Percentiles rank a stretch among this genome's conserved stretches.
Conservation (phyloP, 2,329 filamentous ascomycete species). For the Endothia cerciana region DNA sequence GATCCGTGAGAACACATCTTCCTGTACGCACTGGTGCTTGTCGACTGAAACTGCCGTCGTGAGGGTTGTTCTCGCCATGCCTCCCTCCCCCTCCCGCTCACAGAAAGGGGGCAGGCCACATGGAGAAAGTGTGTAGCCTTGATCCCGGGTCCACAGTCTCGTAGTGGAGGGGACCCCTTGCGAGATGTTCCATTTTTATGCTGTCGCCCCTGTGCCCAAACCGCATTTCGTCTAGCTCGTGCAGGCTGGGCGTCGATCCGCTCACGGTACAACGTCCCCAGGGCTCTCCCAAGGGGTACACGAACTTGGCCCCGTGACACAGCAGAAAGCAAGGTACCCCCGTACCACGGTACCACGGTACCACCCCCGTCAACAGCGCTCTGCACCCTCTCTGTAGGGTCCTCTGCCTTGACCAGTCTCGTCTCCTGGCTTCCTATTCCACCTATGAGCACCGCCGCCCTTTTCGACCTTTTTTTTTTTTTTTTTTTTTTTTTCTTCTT, state of each 20-base stretch:
- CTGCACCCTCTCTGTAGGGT: not conserved
- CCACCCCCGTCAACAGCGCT: too few species aligned
- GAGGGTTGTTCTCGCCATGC: not conserved
- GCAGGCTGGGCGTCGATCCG: constrained; percentile 12
- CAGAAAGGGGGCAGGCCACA: not conserved
- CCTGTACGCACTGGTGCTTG: not conserved
- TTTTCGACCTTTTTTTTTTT: not conserved
- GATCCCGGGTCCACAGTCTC: not conserved
- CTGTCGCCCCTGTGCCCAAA: constrained; percentile 26
- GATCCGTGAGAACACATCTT: not conserved
- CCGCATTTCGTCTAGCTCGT: not conserved
- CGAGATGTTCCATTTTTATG: constrained; percentile 27
- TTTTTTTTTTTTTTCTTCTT: not conserved
- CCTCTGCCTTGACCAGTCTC: not conserved
- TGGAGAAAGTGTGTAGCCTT: constrained; percentile 4
- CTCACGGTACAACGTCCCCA: constrained; percentile 5
- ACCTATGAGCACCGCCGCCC: not conserved
- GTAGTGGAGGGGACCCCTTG: constrained; percentile 17
- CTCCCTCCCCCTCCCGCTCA: not conserved
- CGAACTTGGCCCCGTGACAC: constrained; percentile 6
- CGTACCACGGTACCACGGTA: too few species aligned
- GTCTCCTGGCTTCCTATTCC: constrained; percentile 3
- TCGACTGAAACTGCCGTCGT: not conserved
- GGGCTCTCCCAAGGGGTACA: constrained; percentile 12
- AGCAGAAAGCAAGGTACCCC: constrained; percentile 15